These are phyloP conservation scores for Agrocybe pediades DNA, from an alignment of 768 basidiomycete species.

Conservation along the genomic window DNA sequence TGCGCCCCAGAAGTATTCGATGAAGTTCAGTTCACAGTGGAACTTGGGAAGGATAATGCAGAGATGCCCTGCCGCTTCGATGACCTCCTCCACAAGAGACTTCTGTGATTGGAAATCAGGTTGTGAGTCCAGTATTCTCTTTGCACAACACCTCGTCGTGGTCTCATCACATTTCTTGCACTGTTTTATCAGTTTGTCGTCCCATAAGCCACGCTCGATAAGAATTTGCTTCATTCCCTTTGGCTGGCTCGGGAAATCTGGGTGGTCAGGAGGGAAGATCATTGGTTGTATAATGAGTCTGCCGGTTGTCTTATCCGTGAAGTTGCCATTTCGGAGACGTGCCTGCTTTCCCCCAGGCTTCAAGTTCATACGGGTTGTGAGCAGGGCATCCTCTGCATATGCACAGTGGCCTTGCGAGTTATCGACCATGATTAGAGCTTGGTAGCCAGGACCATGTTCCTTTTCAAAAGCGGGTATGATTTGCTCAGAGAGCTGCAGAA, in stretches of 20 bases:
- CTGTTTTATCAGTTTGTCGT: conserved; percentile 20
- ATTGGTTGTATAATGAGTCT: too few relatives aligned
- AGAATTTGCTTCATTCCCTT: conserved; percentile 31
- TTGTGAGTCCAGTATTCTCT: conserved; percentile 18
- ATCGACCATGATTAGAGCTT: too few relatives aligned
- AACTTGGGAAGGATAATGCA: conserved; percentile 25
- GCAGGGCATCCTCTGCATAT: too few relatives aligned
- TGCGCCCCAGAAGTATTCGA: conserved; percentile 10
- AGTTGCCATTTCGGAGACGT: too few relatives aligned
- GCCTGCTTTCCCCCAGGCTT: too few relatives aligned
- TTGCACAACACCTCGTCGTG: conserved; percentile 30
- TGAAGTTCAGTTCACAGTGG: conserved; percentile 38
- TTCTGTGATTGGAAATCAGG: conserved; percentile 22
- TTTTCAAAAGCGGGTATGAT: too few relatives aligned
- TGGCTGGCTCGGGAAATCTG: conserved; percentile 30
- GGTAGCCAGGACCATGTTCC: too few relatives aligned
- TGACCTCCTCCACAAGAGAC: conserved; percentile 26
- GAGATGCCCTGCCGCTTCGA: conserved; percentile 22
- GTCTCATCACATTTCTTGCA: conserved; percentile 24
- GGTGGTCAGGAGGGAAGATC: conserved; percentile 18
- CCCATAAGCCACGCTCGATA: conserved; percentile 1
- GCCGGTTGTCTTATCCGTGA: too few relatives aligned
- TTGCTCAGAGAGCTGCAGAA: too few relatives aligned
- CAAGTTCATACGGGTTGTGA: too few relatives aligned
- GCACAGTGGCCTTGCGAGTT: too few relatives aligned